phyloP scores from a whole-genome alignment of 805 yeast species.

The Komagataella kurtzmanii region DNA sequence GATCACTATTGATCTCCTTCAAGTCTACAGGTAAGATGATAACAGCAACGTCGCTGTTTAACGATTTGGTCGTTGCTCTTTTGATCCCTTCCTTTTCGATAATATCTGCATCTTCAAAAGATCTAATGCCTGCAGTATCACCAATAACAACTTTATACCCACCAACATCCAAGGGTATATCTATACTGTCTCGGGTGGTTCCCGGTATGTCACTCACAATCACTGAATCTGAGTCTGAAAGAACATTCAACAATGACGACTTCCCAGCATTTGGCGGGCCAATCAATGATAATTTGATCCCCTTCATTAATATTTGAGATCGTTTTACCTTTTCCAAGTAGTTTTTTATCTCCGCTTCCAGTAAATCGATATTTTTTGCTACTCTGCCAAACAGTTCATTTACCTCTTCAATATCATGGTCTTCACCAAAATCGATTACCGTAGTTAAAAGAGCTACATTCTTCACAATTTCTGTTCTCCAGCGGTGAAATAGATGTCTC shows the following conservation, averaged over 20 bases:
- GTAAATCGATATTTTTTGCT: slow-evolving; percentile 20
- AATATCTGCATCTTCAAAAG: slow-evolving; percentile 27
- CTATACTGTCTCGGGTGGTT: slow-evolving; percentile 83
- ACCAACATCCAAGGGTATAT: slow-evolving; percentile 63
- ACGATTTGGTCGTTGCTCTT: slow-evolving; percentile 52
- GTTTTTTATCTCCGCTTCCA: slow-evolving; percentile 30
- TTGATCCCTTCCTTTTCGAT: slow-evolving; percentile 75
- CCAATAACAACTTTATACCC: slow-evolving; percentile 79
- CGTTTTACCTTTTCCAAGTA: slow-evolving; percentile 34
- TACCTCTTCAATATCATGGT: slow-evolving; percentile 65
- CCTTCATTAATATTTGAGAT: slow-evolving; percentile 54
- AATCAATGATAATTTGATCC: slow-evolving; percentile 57
- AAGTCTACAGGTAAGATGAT: slow-evolving; percentile 41
- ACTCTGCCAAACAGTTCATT: slow-evolving; percentile 40
- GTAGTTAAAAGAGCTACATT: slow-evolving; percentile 73
- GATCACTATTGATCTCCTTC: slow-evolving; percentile 18
- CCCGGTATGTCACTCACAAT: slow-evolving; percentile 90
- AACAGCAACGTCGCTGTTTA: slow-evolving; percentile 54
- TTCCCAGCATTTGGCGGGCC: slow-evolving; percentile 98
- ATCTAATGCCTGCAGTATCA: slow-evolving; percentile 88
- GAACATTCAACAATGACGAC: slow-evolving; percentile 67
- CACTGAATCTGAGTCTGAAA: slow-evolving; percentile 73
- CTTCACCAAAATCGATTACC: slow-evolving; percentile 90
- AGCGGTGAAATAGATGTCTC: slow-evolving; percentile 34
- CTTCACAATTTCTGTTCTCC: slow-evolving; percentile 58